Evolutionary conservation across 148 eudicot species (phyloP).

Genomic region (Rhododendron ferrugineum): DNA sequence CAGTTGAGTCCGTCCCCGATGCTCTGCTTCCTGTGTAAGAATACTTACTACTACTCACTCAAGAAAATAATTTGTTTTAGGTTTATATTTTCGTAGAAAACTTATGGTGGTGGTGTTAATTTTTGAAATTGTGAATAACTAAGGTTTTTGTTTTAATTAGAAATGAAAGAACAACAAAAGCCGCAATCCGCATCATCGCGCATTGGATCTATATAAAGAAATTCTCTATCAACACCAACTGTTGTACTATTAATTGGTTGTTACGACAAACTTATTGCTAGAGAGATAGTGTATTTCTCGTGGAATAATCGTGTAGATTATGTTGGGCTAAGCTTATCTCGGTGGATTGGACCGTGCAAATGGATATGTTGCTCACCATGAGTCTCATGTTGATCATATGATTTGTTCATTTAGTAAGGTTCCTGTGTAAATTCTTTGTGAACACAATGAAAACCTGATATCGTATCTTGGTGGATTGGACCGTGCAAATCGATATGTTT

Average conservation of each 20-base stretch:
- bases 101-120: not conserved
- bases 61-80: not conserved
- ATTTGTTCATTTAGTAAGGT: not conserved
- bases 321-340: not conserved
- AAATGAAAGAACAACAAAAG: not conserved
- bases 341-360: not conserved
- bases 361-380: not conserved
- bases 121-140: not conserved
- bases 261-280: not conserved
- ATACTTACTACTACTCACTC: not conserved
- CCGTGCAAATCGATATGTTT: not conserved
- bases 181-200: not conserved
- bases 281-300: not conserved
- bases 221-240: not conserved
- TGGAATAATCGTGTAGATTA: not conserved
- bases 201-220: not conserved
- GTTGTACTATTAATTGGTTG: not conserved
- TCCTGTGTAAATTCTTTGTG: not conserved
- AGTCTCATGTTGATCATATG: not conserved
- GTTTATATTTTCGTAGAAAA: not conserved
- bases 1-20: slow-evolving; percentile 34
- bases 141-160: not conserved
- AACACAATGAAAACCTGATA: not conserved
- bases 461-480: not conserved
- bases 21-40: slow-evolving; percentile 38